phyloP scores from a whole-genome alignment of 148 eudicot genomes.

The Silene latifolia region DNA sequence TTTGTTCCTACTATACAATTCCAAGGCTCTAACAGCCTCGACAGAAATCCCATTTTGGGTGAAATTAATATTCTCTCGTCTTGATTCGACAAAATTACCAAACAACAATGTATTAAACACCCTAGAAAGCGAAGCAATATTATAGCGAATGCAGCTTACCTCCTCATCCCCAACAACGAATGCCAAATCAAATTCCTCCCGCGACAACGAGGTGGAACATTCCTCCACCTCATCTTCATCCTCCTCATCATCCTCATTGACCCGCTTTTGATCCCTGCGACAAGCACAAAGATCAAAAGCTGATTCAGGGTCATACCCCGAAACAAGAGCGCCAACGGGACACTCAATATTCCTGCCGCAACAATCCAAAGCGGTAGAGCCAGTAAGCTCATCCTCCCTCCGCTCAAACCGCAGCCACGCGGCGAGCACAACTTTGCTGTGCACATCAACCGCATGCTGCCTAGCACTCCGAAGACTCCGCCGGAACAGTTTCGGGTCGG shows the following conservation, averaged over 20 bases:
- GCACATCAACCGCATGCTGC: slow-evolving; percentile 56
- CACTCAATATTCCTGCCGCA: slow-evolving; percentile 52
- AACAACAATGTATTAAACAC: slow-evolving; percentile 67
- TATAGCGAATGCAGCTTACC: slow-evolving; percentile 50
- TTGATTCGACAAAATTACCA: slow-evolving; percentile 62
- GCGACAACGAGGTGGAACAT: slow-evolving; percentile 35
- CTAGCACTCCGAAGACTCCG: slow-evolving; percentile 47
- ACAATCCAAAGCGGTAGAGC: slow-evolving; percentile 49
- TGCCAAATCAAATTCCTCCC: slow-evolving; percentile 40
- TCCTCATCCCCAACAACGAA: slow-evolving; percentile 52
- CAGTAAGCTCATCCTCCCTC: slow-evolving; percentile 56
- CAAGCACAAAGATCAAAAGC: slow-evolving; percentile 45
- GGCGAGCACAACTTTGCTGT: slow-evolving; percentile 54
- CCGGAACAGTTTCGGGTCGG: slow-evolving; percentile 48
- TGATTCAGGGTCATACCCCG: slow-evolving; percentile 56
- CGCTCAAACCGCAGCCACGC: slow-evolving; percentile 63
- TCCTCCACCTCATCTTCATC: slow-evolving; percentile 31
- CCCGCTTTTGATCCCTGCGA: neutral
- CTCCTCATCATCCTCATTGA: neutral
- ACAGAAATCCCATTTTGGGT: slow-evolving; percentile 50
- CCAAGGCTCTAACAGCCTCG: slow-evolving; percentile 60
- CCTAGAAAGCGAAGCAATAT: slow-evolving; percentile 58
- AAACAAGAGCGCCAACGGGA: slow-evolving; percentile 42
- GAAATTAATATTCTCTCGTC: slow-evolving; percentile 54
- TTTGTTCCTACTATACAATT: slow-evolving; percentile 64